Evolutionary conservation across 164 flowering plant species (phyloP).

Genomic region (Tetrastigma voinierianum): DNA sequence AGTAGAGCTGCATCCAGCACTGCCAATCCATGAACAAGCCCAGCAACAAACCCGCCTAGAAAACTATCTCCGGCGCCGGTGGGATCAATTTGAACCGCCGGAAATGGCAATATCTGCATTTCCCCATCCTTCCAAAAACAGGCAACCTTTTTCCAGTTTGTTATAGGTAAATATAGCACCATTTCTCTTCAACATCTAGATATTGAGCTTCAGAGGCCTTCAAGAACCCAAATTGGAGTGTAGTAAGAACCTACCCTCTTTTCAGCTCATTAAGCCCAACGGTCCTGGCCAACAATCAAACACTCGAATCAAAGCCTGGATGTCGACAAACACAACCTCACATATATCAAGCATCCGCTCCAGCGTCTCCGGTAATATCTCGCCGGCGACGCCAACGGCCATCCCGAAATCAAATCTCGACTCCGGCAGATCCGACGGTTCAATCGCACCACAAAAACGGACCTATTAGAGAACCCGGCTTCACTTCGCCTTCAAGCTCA

Average conservation of each 20-base stretch:
- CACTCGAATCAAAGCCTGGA: slow-evolving; percentile 74
- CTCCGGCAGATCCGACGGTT: slow-evolving; percentile 58
- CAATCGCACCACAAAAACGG: slow-evolving; percentile 60
- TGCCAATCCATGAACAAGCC: slow-evolving; percentile 58
- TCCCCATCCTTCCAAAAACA: slow-evolving; percentile 59
- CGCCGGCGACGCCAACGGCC: slow-evolving; percentile 95
- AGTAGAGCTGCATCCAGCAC: slow-evolving; percentile 87
- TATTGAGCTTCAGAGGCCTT: slow-evolving; percentile 82
- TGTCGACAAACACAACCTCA: slow-evolving; percentile 68
- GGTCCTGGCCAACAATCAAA: slow-evolving; percentile 79
- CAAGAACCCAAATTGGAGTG: slow-evolving; percentile 63
- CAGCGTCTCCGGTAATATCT: slow-evolving; percentile 75
- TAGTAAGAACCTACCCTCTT: slow-evolving; percentile 61
- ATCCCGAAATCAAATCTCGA: slow-evolving; percentile 60
- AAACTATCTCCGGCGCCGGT: slow-evolving; percentile 98
- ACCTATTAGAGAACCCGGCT: slow-evolving; percentile 70
- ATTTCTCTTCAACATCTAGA: slow-evolving; percentile 69
- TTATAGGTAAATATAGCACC: slow-evolving; percentile 85
- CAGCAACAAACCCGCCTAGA: slow-evolving; percentile 80
- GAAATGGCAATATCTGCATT: slow-evolving; percentile 57
- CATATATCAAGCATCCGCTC: slow-evolving; percentile 73
- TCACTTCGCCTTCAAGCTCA: slow-evolving; percentile 20
- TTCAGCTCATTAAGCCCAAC: slow-evolving; percentile 54
- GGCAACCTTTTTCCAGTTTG: slow-evolving; percentile 89
- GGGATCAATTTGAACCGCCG: slow-evolving; percentile 77